Base-by-base conservation (phyloP, 1,139 yeast genomes). In the Kazachstania sp. region DNA sequence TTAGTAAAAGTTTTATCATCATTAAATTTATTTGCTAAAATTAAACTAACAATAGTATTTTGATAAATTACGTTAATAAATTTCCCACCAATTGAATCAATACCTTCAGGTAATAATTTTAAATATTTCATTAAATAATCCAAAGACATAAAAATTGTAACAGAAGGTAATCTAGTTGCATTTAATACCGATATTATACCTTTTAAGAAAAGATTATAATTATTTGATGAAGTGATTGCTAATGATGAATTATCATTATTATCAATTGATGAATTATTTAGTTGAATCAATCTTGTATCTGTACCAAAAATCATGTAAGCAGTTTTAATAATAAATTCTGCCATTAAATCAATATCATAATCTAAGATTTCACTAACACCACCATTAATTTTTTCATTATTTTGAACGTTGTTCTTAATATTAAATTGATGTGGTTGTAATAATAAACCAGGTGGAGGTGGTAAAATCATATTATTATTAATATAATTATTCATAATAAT, bases 1-100 rank as follows among this genome's bases (percentile, higher is more conserved):
- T 90, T 92, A 51, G 95, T 88, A 62, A 92, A 92, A 26, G 97
- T 92, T 68, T 90, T 88, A 70, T 92, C 98, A 66, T 92, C 97
- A 63, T 90, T 88, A 65, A 88, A 86, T 68, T 92, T 92, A 71
- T 92, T 92, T 41, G 97, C 95, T 53, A 92, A 72, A 37, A 92
- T 77, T 43, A 92, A 73, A 1, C 95, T 76, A 30, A 84, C 75
- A 42, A 84, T 81, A 48, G 87, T 71, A 60, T 78, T 74, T 54
- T 78, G 74, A 58, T 83, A 86, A 48, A 83, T 75, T 28, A 73
- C 75, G 50, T 61, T 66, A 56, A 63, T 74, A 50, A 60, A 51
- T 15, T 54, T 60, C 32, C 63, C 63, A 37, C 63, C 58, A 39
- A 59, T 59, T 20, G 64, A 57, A 34, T 51, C 56, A 35, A 66